Conservation (phyloP, 352 stramenopile species). For the Hyaloperonospora brassicae region DNA sequence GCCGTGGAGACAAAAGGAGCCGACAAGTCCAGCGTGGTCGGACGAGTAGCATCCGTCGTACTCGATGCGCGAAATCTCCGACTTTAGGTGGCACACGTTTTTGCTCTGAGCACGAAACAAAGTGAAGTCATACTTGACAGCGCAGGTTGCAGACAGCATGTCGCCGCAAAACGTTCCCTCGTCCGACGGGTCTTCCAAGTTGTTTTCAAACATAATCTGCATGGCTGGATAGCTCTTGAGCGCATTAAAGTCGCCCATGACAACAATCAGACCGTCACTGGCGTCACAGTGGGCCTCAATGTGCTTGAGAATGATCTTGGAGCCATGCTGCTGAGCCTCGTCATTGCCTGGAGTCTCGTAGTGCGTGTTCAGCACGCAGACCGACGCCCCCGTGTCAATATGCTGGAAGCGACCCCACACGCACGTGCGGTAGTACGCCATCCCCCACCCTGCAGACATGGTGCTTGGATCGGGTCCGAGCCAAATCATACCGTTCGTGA, state of each 20-base stretch:
- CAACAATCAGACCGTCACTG: constrained; percentile 49
- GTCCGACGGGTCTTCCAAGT: constrained; percentile 39
- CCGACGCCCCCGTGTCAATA: constrained; percentile 43
- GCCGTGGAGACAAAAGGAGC: constrained; percentile 51
- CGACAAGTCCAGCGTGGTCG: constrained; percentile 54
- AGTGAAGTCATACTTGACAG: constrained; percentile 69
- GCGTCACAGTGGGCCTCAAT: constrained; percentile 42
- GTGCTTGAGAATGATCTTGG: constrained; percentile 55
- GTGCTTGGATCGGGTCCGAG: constrained; percentile 46
- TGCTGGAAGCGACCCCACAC: constrained; percentile 71
- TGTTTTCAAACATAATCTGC: constrained; percentile 40
- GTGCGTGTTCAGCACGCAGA: constrained; percentile 76
- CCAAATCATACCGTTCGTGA: constrained; percentile 67
- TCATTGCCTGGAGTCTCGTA: constrained; percentile 77
- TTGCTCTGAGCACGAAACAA: constrained; percentile 33
- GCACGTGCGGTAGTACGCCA: constrained; percentile 66
- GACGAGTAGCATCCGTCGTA: constrained; percentile 71
- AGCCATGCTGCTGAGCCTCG: constrained; percentile 54
- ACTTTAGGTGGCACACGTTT: constrained; percentile 44
- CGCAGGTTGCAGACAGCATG: constrained; percentile 48
- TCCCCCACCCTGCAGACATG: constrained; percentile 48
- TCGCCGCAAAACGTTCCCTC: constrained; percentile 63
- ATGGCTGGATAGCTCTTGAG: constrained; percentile 57
- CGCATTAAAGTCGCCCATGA: constrained; percentile 72
- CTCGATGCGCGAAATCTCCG: constrained; percentile 48